Base-by-base conservation (phyloP, 78 protist species). In the Dictyostelium purpureum region DNA sequence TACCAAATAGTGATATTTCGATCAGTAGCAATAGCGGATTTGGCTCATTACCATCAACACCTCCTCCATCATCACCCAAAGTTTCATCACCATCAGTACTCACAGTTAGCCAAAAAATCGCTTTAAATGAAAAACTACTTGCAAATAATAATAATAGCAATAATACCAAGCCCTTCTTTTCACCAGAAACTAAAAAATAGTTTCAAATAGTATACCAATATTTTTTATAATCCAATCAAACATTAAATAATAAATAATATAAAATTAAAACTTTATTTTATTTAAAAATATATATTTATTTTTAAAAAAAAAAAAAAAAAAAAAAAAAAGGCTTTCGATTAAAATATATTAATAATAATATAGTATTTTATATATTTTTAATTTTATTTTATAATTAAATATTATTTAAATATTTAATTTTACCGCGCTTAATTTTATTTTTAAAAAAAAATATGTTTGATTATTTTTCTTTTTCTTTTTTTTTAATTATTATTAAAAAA, bases 61-160 rank as follows among this genome's bases (percentile, higher is more conserved):
- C 43, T 37, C 75, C 75, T 37, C 43, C 21, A 37, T 38, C 40
- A 67, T 67, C 75, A 38, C 75, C 43, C 24, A 61, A 61, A 61
- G 31, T 61, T 26, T 61, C 42, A 31, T 61, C 75, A n/a, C 75
- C 75, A 26, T 67, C 75, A 67, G 31, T 40, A 21, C 38, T 67
- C 21, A 67, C 75, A 67, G 75, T 67, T n/a, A 37, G 51, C 19
- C 75, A 67, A 67, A 67, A 67, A 38, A 67, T 67, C 4, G 75
- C 75, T 26, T 40, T 67, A 38, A 67, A 67, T 67, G 75, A 67
- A 40, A 67, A 67, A 21, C 24, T 61, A 0, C 24, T n/a, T 0
- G 33, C 37, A 28, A 61, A 61, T 31, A 61, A 31, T 61, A 28
- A n/a, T 28, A 33, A 33, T 11, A 40, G 69, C 12, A 26, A 11